Base-by-base conservation (phyloP, 202 grass and related monocot species). In the Panicum virgatum region DNA sequence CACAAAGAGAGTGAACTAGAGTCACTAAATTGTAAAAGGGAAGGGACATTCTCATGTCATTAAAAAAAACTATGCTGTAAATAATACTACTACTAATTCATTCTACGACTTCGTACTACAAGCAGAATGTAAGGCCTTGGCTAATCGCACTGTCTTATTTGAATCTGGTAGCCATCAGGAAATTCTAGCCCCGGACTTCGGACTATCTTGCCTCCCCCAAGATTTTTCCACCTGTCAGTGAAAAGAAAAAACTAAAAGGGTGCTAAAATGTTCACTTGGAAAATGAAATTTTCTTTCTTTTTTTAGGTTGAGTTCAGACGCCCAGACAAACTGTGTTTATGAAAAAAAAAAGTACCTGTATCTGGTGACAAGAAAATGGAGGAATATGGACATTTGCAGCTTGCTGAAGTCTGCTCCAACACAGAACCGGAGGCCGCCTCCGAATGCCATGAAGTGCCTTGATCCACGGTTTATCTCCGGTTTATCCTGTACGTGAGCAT, bases 361-460 rank as follows among this genome's bases (percentile, higher is more conserved):
- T 51, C 45, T 34, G 29, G 69, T 72, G 69, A 72, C 45, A 9
- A 80, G 48, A 36, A 68, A 80, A 56, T 80, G 77, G 9, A 80
- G 77, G 48, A 80, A 80, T 43, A 80, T 56, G 23, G 63, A 80
- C 62, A 80, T 80, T 68, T 80, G 77, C 38, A 80, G 48, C 63
- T 80, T 37, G 87, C 74, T 89, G 77, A 89, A 92, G 27, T 92
- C 90, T 63, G 90, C 84, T 59, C 87, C 90, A 62, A 92, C 84
- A 34, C 90, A 92, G 53, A 83, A 84, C 18, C 87, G 79, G 40
- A 92, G 43, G 16, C 90, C 87, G 0, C 90, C 87, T 74, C 90
- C 90, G 43, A 92, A 87, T 15, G 87, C 87, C 87, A 92, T 89
- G 76, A 92, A 92, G 45, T 89, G 38, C 27, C 62, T 92, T 54